A percentile compares a stretch with the other conserved stretches of the same genome.
phyloP scores from a whole-genome alignment of 805 yeast genomes.

The Saccharomycopsis capsularis region DNA sequence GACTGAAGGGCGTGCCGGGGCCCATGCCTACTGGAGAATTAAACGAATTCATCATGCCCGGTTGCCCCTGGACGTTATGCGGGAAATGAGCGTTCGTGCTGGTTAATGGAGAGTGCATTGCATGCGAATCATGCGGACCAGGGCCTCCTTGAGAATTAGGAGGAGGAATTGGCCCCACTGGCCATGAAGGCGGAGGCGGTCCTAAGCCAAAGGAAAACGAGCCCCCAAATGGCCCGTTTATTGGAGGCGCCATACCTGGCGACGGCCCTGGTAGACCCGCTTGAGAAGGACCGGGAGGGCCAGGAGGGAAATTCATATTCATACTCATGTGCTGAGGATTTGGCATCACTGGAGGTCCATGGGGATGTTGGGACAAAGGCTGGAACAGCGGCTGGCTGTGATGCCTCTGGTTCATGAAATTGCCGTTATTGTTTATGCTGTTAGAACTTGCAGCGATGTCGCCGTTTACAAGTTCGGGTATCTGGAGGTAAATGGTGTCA shows the following conservation, averaged over 20 bases:
- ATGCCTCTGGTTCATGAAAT: no score
- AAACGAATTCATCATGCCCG: no score
- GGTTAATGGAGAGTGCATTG: background rate
- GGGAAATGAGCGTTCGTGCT: background rate
- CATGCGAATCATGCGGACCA: no score
- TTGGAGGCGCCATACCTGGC: no score
- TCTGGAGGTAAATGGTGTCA: conserved; percentile 63
- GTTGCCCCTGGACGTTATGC: no score
- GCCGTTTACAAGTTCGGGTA: conserved; percentile 46
- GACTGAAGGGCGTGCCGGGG: background rate
- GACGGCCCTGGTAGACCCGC: background rate
- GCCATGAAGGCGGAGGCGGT: background rate
- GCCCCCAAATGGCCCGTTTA: background rate
- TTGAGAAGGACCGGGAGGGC: background rate
- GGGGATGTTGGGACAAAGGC: background rate
- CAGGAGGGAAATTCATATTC: background rate
- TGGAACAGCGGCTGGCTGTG: conserved; percentile 2
- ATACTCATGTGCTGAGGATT: no score
- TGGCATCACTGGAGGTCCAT: no score
- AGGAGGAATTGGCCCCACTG: background rate
- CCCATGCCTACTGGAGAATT: no score
- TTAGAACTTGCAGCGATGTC: conserved; percentile 1
- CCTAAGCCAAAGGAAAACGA: background rate
- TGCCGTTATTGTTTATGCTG: conserved; percentile 1
- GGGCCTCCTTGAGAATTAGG: no score